Conservation (phyloP, 2,329 filamentous ascomycete genomes). For the Sordariomycetes sp. region DNA sequence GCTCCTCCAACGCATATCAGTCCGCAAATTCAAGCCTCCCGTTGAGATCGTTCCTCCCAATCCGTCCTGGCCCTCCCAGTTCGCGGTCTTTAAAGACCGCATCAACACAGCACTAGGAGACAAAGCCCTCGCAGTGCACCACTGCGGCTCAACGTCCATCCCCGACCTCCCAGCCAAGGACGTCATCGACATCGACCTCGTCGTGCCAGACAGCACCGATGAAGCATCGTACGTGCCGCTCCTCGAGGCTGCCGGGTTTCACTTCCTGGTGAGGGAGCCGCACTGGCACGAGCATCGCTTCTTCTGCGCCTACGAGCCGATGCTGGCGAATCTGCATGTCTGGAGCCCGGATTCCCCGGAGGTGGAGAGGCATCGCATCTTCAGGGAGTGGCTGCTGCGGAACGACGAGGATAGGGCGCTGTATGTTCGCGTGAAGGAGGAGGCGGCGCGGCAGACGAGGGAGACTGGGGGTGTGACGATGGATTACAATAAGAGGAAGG, state of each 20-base stretch:
- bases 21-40: constrained; percentile 11
- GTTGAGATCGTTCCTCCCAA: constrained; percentile 25
- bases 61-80: constrained; percentile 24
- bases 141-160: constrained; percentile 42
- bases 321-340: constrained; percentile 36
- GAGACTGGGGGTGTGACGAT: constrained; percentile 19
- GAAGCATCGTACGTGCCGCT: constrained; percentile 31
- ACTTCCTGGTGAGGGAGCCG: constrained; percentile 35
- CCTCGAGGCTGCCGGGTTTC: constrained; percentile 33
- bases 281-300: constrained; percentile 39
- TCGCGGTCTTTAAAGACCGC: constrained; percentile 17
- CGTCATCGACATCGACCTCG: constrained; percentile 42
- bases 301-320: constrained; percentile 25
- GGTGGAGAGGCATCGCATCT: constrained; percentile 29
- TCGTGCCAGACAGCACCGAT: constrained; percentile 26
- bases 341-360: constrained; percentile 33
- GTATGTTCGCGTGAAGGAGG: constrained; percentile 27
- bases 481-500: constrained; percentile 32
- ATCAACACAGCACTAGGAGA: constrained; percentile 26
- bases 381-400: constrained; percentile 32
- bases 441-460: constrained; percentile 16
- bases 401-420: constrained; percentile 25
- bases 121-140: constrained; percentile 25
- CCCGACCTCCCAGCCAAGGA: constrained; percentile 39
- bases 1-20: constrained; percentile 13